Conservation (phyloP, 2,329 filamentous ascomycete species). For the Phialemoniopsis sp. region DNA sequence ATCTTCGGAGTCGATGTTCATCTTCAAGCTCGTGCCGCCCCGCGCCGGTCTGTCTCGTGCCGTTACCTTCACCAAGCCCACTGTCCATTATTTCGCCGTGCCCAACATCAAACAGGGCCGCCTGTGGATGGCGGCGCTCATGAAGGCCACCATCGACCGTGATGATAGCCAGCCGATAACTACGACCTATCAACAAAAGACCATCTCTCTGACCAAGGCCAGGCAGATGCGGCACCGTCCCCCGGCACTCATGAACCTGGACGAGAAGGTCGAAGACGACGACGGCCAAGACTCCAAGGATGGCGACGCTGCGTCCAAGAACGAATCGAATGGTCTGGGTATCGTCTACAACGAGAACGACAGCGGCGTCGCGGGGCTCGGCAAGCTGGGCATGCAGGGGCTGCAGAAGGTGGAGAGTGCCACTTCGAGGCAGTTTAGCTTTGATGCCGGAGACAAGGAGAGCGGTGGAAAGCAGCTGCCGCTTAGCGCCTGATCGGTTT, state of each 20-base stretch:
- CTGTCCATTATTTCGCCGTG: slow-evolving; percentile 95
- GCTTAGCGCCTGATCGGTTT: slow-evolving; percentile 14
- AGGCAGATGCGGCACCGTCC: slow-evolving; percentile 84
- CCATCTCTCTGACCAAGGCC: slow-evolving; percentile 87
- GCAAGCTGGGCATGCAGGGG: slow-evolving; percentile 25
- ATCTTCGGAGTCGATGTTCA: slow-evolving; percentile 72
- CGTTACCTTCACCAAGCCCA: slow-evolving; percentile 96
- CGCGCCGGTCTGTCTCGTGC: slow-evolving; percentile 82
- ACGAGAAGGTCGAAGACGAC: slow-evolving; percentile 34
- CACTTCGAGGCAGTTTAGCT: slow-evolving; percentile 20
- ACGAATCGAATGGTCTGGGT: slow-evolving; percentile 24
- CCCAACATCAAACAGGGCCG: slow-evolving; percentile 85
- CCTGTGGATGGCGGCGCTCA: slow-evolving; percentile 95
- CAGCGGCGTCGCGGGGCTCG: slow-evolving; percentile 29
- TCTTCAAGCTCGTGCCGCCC: slow-evolving; percentile 95
- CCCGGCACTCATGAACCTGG: slow-evolving; percentile 76
- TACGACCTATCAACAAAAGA: slow-evolving; percentile 95
- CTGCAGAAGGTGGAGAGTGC: slow-evolving; percentile 25
- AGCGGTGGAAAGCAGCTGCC: slow-evolving; percentile 10
- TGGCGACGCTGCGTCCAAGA: slow-evolving; percentile 8
- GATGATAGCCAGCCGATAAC: slow-evolving; percentile 77
- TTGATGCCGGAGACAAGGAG: slow-evolving; percentile 24
- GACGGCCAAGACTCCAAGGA: slow-evolving; percentile 14
- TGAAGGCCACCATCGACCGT: slow-evolving; percentile 98
- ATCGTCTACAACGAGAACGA: slow-evolving; percentile 33